Base-by-base conservation (phyloP, 352 stramenopile species). In the Phytophthora sp. region DNA sequence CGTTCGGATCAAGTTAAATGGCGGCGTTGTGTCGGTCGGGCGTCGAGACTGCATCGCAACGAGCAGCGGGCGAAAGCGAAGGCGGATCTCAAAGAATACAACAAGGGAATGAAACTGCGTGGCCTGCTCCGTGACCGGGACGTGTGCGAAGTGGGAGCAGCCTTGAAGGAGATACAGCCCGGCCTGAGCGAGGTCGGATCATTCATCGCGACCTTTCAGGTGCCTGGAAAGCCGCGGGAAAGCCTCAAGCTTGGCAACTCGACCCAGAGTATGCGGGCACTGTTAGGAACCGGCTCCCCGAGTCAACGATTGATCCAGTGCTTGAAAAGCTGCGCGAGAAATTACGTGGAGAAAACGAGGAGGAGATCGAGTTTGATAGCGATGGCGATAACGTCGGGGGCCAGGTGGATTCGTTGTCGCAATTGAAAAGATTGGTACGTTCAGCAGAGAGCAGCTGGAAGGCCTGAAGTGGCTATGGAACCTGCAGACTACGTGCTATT, bases 381-480 rank as follows among this genome's bases (percentile, higher is more conserved):
- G 57, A 57, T 18, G 54, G 54, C 0, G 41, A 46, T 21, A 44
- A 18, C 2, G 38, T 20, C 9, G 27, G n/a, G 2, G n/a, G n/a
- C n/a, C n/a, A 1, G 16, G 42, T 7, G 41, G 7, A 30, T 36
- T 26, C 9, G 41, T 54, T 3, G 27, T 62, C 6, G 27, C 13
- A n/a, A 47, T 62, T 24, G 13, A 62, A 53, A 62, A 44, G 30
- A 44, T 62, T 20, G 41, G 41, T 33, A 62, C 4, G 8, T 57
- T 33, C 24, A 42, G 21, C 0, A 31, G 26, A 57, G 24, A 35
- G 23, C 35, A 58, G 35, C 8, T 65, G 33, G 24, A 59, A 26
- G 30, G 4, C 29, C 59, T 66, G 47, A 66, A 59, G 23, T 66
- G 46, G 36, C 4, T 66, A n/a, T 59, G 57, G 47, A 58, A 59